phyloP scores from a whole-genome alignment of 2,329 filamentous ascomycete genomes.

The Fusarium drepaniforme region DNA sequence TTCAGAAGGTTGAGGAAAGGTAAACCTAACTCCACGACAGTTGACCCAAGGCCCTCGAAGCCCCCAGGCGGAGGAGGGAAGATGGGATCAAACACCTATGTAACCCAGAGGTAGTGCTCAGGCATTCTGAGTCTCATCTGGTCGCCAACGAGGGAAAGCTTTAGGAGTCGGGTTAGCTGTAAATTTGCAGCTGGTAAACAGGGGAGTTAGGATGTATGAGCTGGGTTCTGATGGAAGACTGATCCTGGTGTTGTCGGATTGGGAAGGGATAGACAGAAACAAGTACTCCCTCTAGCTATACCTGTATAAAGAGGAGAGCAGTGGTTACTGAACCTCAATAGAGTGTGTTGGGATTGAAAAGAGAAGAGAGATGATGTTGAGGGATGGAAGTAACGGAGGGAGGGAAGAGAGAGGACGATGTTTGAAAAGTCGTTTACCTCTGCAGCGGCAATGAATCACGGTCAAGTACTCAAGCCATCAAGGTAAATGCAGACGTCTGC shows the following conservation, averaged over 20 bases:
- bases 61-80: too few species aligned
- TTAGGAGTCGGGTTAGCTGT: fast-evolving
- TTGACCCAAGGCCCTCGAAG: too few species aligned
- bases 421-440: background rate
- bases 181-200: background rate
- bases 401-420: background rate
- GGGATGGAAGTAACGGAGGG: background rate
- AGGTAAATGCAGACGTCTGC: background rate
- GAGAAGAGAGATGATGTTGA: background rate
- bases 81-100: background rate
- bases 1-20: background rate
- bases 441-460: background rate
- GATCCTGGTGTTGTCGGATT: background rate
- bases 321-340: background rate
- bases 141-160: background rate
- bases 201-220: background rate
- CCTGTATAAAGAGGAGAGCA: background rate
- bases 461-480: background rate
- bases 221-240: background rate
- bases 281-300: background rate
- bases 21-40: too few species aligned
- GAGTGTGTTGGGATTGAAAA: background rate
- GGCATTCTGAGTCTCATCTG: background rate
- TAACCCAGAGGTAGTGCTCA: background rate
- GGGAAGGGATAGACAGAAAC: background rate